Base-by-base conservation (phyloP, 202 grass and related monocot genomes). In the Zizania palustris region DNA sequence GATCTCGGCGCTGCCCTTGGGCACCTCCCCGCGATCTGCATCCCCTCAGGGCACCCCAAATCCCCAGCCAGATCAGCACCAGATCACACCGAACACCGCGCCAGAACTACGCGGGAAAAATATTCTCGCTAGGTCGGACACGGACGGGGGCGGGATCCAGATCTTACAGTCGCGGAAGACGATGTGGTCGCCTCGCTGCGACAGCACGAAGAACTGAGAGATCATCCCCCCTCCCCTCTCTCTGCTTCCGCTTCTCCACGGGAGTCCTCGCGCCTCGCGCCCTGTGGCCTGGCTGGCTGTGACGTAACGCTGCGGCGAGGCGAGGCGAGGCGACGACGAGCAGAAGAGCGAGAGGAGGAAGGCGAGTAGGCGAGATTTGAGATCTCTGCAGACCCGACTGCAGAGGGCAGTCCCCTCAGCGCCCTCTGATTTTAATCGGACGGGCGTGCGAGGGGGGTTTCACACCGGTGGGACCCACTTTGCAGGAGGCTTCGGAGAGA, bases 121-220 rank as follows among this genome's bases (percentile, higher is more conserved):
- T 61, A 54, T 59, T 40, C 38, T 5, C 3, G 6, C 38, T 5
- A 39, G 72, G 87, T 87, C 18, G 35, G 74, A 14, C 11, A n/a
- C n/a, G 62, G 78, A 3, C 40, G 54, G 37, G 69, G 7, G 5
- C 41, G 72, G 85, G 71, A 90, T 67, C 65, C 60, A 79, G 74
- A 85, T 80, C 73, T 91, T 73, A 97, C 89, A 97, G 49, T 97
- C 91, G 78, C 87, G 91, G 85, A 97, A 97, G 84, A 97, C 91
- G 94, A 97, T 97, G 69, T 97, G 88, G 82, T 97, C 91, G 71
- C 91, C 94, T 67, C 91, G 84, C 86, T 97, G 94, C 70, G 91
- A 97, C 59, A 94, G 86, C 54, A 97, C 95, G 83, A 97, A 97
- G 91, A 97, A 97, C 79, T 94, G 91, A 57, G 91, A 90, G 77